Evolutionary conservation across 75 land plant species (phyloP).

Genomic region (Sequoiadendron giganteum): DNA sequence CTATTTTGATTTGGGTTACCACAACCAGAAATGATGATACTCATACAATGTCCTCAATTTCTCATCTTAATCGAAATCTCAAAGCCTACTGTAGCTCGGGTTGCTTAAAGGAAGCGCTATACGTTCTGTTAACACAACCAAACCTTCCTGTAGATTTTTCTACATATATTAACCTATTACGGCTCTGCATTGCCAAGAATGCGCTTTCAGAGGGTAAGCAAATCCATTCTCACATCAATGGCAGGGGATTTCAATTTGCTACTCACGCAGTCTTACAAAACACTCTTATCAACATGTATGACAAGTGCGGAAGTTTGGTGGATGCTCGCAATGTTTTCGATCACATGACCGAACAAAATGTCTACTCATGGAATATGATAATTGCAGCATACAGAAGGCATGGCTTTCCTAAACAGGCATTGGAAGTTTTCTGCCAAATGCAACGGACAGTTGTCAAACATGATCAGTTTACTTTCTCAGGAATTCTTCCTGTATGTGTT

Average conservation of each 20-base stretch:
- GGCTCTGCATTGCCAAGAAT: background rate
- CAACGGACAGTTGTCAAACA: background rate
- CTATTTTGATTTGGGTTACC: too few relatives aligned
- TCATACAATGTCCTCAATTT: background rate
- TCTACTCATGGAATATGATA: constrained; percentile 13
- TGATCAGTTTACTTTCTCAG: background rate
- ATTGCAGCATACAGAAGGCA: constrained; percentile 13
- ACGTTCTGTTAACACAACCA: background rate
- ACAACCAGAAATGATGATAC: too few relatives aligned
- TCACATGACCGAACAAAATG: background rate
- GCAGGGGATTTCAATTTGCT: background rate
- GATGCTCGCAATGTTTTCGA: constrained; percentile 21
- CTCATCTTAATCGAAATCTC: background rate
- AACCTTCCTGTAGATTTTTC: background rate
- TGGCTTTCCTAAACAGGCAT: background rate
- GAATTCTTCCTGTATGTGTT: constrained; percentile 9
- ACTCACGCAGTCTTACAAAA: background rate
- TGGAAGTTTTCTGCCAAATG: constrained; percentile 9
- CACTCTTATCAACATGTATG: constrained; percentile 9
- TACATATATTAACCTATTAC: background rate
- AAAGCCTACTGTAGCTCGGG: background rate
- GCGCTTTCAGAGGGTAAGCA: background rate
- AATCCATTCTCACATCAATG: background rate
- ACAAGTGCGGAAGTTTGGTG: constrained; percentile 20
- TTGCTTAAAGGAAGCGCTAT: background rate